Evolutionary conservation across 2,329 filamentous ascomycete genomes (phyloP).

Genomic region (Plectosphaerella sp.): DNA sequence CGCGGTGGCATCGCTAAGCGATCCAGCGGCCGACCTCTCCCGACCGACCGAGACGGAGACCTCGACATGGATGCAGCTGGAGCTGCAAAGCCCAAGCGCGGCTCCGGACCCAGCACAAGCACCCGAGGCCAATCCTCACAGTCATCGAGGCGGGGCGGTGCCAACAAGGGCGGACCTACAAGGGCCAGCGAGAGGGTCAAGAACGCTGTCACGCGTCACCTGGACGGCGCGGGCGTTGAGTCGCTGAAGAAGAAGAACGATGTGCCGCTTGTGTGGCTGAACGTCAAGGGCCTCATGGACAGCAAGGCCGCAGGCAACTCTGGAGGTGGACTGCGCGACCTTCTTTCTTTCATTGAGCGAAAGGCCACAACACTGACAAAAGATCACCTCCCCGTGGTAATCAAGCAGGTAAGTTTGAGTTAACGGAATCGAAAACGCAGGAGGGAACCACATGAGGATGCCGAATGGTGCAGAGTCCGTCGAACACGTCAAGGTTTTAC

Average conservation of each 20-base stretch:
- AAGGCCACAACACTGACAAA: slow-evolving; percentile 52
- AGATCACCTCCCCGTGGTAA: slow-evolving; percentile 49
- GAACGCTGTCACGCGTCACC: slow-evolving; percentile 11
- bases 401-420: slow-evolving; percentile 73
- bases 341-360: slow-evolving; percentile 66
- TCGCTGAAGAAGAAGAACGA: slow-evolving; percentile 11
- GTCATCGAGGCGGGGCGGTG: neutral
- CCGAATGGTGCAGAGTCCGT: slow-evolving; percentile 31
- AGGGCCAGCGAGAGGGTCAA: slow-evolving; percentile 11
- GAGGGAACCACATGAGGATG: slow-evolving; percentile 15
- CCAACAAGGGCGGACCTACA: neutral
- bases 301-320: slow-evolving; percentile 65
- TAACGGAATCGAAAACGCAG: slow-evolving; percentile 30
- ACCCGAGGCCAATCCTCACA: too few species aligned
- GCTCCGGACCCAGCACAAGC: slow-evolving; percentile 4
- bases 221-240: slow-evolving; percentile 11
- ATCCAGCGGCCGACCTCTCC: slow-evolving; percentile 27
- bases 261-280: slow-evolving; percentile 25
- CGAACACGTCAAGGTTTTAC: slow-evolving; percentile 7
- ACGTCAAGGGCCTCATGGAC: slow-evolving; percentile 58
- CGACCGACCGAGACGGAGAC: slow-evolving; percentile 52
- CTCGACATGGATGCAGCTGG: slow-evolving; percentile 46
- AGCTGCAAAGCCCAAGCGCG: slow-evolving; percentile 24
- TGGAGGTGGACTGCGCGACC: slow-evolving; percentile 61
- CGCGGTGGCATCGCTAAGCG: slow-evolving; percentile 50